These are phyloP conservation scores for Cordyceps tenuipes DNA, from an alignment of 2,329 filamentous ascomycete genomes.

Conservation along the genomic window DNA sequence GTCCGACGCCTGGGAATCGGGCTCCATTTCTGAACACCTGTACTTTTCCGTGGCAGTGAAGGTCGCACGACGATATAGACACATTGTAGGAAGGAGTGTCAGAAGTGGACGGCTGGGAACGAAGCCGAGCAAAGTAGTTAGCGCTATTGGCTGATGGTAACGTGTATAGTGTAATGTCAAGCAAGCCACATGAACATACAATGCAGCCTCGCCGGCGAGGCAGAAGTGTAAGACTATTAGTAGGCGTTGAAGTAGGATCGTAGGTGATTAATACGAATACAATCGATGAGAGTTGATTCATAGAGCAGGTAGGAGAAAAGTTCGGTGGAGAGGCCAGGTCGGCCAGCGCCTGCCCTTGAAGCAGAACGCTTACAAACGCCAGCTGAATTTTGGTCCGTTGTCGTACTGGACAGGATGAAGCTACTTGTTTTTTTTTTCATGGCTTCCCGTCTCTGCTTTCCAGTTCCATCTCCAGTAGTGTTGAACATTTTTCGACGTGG, in stretches of 20 bases:
- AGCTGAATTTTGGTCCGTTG: no score
- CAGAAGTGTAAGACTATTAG: neutral
- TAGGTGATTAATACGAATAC: neutral
- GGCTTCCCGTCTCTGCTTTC: no score
- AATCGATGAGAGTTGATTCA: neutral
- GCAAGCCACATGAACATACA: neutral
- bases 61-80: neutral
- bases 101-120: neutral
- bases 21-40: neutral
- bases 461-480: neutral
- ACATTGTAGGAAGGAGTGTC: neutral
- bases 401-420: no score
- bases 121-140: neutral
- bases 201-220: slow-evolving; percentile 6
- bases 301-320: neutral
- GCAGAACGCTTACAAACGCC: neutral
- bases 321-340: neutral
- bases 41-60: neutral
- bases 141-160: neutral
- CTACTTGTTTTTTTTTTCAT: no score
- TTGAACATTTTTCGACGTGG: neutral
- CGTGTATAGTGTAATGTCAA: neutral
- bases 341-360: neutral
- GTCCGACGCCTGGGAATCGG: slow-evolving; percentile 1
- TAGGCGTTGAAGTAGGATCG: neutral